Percentiles rank a stretch among this genome's conserved stretches.
Evolutionary conservation across 2,329 filamentous ascomycete species (phyloP).

Genomic region (Berkeleyomyces basicola): DNA sequence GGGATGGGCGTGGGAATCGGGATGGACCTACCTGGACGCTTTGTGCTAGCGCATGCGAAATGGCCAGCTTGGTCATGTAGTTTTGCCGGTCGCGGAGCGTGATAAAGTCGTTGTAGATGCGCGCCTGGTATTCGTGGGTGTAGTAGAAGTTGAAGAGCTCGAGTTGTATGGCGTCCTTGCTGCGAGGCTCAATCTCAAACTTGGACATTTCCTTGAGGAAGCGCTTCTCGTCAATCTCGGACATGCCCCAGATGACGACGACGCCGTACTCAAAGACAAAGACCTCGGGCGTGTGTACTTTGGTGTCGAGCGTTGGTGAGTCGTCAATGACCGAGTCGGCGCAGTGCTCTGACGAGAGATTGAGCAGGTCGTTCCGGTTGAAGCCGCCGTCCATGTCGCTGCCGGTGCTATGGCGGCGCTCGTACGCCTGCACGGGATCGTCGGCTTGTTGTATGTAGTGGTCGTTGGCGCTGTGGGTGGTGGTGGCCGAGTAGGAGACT

Average conservation of each 20-base stretch:
- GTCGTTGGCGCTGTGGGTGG: conserved; percentile 24
- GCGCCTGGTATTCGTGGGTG: conserved; percentile 89
- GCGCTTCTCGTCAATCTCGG: conserved; percentile 67
- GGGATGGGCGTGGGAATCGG: neutral
- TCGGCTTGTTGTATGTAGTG: conserved; percentile 19
- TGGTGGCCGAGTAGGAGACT: conserved; percentile 56
- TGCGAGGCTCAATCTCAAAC: conserved; percentile 82
- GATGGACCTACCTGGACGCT: conserved; percentile 58
- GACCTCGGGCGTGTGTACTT: conserved; percentile 81
- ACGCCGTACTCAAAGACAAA: conserved; percentile 97
- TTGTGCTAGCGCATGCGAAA: conserved; percentile 87
- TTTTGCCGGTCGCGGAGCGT: conserved; percentile 83
- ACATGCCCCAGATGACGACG: conserved; percentile 97
- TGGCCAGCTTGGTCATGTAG: conserved; percentile 96
- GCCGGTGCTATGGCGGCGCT: conserved; percentile 62
- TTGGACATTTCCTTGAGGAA: conserved; percentile 90
- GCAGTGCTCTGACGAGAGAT: neutral
- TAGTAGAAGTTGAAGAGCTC: conserved; percentile 99
- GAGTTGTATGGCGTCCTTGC: conserved; percentile 76
- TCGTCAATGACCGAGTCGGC: conserved; percentile 23
- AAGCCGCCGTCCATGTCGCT: conserved; percentile 28
- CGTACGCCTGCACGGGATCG: conserved; percentile 29
- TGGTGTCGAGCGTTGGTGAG: conserved; percentile 63
- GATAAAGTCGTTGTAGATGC: conserved; percentile 99
- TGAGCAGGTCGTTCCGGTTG: conserved; percentile 7